Evolutionary conservation across 2,329 filamentous ascomycete species (phyloP).

Genomic region (Ceratocystis eucalypticola): DNA sequence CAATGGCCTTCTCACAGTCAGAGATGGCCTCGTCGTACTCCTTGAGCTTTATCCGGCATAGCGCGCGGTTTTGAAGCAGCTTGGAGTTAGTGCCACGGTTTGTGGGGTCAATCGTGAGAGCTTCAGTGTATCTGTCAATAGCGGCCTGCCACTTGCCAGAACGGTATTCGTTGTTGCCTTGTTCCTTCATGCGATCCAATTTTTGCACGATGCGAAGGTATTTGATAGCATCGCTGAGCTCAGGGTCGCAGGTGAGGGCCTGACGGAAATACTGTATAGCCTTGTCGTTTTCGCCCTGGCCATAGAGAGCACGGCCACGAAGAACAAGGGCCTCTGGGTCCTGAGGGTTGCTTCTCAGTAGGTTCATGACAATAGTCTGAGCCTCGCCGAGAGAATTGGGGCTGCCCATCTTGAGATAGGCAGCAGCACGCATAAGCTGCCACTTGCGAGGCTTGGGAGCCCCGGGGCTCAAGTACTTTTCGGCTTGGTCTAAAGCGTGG

Average conservation of each 20-base stretch:
- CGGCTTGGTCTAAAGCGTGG: conserved; percentile 81
- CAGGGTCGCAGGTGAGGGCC: conserved; percentile 79
- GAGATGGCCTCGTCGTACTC: conserved; percentile 66
- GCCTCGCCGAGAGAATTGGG: conserved; percentile 81
- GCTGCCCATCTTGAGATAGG: conserved; percentile 83
- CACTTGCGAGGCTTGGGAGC: conserved; percentile 79
- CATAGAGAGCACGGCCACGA: conserved; percentile 74
- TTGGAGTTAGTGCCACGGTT: conserved; percentile 94
- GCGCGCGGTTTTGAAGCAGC: conserved; percentile 81
- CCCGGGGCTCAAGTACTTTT: conserved; percentile 60
- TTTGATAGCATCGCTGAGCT: conserved; percentile 78
- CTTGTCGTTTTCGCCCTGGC: conserved; percentile 88
- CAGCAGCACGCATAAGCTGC: conserved; percentile 84
- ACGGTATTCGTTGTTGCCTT: conserved; percentile 87
- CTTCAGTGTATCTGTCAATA: conserved; percentile 70
- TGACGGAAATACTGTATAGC: conserved; percentile 85
- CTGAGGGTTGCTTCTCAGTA: conserved; percentile 74
- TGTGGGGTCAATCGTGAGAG: conserved; percentile 68
- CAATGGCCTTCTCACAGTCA: conserved; percentile 74
- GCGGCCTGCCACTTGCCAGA: conserved; percentile 64
- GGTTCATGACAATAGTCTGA: conserved; percentile 77
- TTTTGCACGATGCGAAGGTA: conserved; percentile 83
- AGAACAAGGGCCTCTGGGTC: conserved; percentile 90
- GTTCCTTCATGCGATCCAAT: conserved; percentile 83
- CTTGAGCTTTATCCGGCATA: conserved; percentile 73